A percentile compares a stretch with the other conserved stretches of the same genome.
Evolutionary conservation across 2,329 filamentous ascomycete genomes (phyloP).

Genomic region (Penicillium sp.): DNA sequence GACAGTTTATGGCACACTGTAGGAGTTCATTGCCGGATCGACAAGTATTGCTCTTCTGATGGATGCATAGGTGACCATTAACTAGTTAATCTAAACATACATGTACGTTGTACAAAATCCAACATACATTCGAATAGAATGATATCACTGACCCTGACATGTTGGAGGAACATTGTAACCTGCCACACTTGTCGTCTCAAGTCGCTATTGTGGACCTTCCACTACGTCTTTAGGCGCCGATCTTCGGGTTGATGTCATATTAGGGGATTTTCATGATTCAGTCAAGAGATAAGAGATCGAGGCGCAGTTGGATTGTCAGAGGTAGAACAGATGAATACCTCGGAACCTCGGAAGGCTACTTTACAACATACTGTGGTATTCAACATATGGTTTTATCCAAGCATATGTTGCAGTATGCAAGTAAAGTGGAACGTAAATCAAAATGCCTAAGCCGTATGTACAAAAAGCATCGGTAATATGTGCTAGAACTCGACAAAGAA

Average conservation of each 20-base stretch:
- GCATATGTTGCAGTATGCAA: background rate
- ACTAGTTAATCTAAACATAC: too few species aligned
- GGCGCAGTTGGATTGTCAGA: background rate
- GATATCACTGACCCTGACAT: constrained; percentile 1
- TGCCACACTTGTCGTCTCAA: background rate
- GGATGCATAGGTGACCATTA: background rate
- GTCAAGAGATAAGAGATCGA: background rate
- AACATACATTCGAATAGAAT: background rate
- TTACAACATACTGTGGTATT: background rate
- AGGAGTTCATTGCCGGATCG: background rate
- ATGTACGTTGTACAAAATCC: too few species aligned
- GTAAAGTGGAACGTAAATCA: constrained; percentile 1
- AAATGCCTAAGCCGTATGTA: constrained; percentile 4
- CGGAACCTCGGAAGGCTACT: too few species aligned
- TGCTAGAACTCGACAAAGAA: background rate
- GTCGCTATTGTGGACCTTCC: background rate
- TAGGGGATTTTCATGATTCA: background rate
- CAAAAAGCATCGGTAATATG: constrained; percentile 3
- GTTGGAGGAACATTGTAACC: background rate
- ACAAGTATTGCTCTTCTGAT: background rate
- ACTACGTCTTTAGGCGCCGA: background rate
- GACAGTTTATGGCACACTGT: background rate
- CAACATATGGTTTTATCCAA: background rate
- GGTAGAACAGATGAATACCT: background rate
- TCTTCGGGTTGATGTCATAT: background rate